Base-by-base conservation (phyloP, 2,329 filamentous ascomycete species). In the Pseudogymnoascus sp. region DNA sequence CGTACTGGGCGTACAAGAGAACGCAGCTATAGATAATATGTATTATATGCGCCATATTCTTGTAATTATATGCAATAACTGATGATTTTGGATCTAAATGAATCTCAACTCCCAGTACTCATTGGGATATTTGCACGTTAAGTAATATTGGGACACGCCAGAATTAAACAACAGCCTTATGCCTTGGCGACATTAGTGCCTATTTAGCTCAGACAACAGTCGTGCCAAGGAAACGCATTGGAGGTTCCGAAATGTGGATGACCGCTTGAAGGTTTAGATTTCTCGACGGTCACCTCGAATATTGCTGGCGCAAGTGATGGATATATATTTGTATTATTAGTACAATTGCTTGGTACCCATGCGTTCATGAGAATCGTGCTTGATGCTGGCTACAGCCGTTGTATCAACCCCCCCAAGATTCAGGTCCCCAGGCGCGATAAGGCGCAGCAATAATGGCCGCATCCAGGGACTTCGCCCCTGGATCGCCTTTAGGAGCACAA, bases 1-100 rank as follows among this genome's bases (percentile, higher is more conserved):
- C 85, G 28, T 89, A 86, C 68, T 82, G 82, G 80, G 84, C 83
- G 2, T 86, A 81, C 69, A 80, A 76, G 63, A 77, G 80, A 59
- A 79, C 80, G 68, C 79, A 74, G 63, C 72, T 88, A 65, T 84
- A 63, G 59, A 72, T 37, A 23, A 64, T 46, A 60, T 38, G 31
- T 62, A 31, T 62, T 46, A 49, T 62, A 36, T 56, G n/a, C 16
- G 28, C 23, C 14, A 42, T 40, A 60, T 38, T 38, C 5, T 25
- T 60, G 25, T 60, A 40, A n/a, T 23, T 34, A 34, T 56, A 56
- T 18, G 11, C 5, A 34, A 56, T 18, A 28, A 8, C 49, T 56
- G 28, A 36, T 9, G 49, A 43, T 43, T 43, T 43, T 11, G 5
- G 18, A 23, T 23, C 18, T 21, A 11, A 7, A 43, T 43, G 18